Evolutionary conservation across 345 rosid species (phyloP).

Genomic region (Camelina sativa): DNA sequence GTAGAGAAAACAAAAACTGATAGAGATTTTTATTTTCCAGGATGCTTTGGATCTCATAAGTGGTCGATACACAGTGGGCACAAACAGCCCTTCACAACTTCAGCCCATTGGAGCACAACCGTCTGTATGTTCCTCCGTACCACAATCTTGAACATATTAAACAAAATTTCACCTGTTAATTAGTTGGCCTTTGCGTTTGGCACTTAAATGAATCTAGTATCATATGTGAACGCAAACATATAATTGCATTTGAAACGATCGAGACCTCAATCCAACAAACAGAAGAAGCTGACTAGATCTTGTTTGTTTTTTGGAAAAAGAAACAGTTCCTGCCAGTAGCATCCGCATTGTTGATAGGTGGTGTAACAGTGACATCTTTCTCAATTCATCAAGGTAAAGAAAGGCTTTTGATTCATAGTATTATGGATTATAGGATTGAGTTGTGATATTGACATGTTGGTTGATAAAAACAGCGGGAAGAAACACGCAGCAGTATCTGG

Average conservation of each 20-base stretch:
- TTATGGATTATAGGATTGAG: background rate
- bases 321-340: conserved; percentile 94
- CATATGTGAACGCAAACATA: background rate
- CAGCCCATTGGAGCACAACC: conserved; percentile 64
- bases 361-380: conserved; percentile 80
- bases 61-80: conserved; percentile 75
- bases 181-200: background rate
- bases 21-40: conserved; percentile 46
- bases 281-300: background rate
- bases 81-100: conserved; percentile 72
- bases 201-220: background rate
- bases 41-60: conserved; percentile 96
- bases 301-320: conserved; percentile 14
- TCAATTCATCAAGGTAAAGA: conserved; percentile 83
- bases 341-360: conserved; percentile 86
- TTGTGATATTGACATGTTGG: conserved; percentile 10
- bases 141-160: background rate
- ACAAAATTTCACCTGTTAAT: background rate
- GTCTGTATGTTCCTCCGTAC: conserved; percentile 58
- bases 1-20: conserved; percentile 1
- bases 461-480: conserved; percentile 63
- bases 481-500: conserved; percentile 68
- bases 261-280: background rate
- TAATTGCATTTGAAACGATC: background rate
- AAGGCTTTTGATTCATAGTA: background rate